These are phyloP conservation scores for Neurospora sp. DNA, from an alignment of 495 filamentous ascomycete species.

Conservation along the genomic window DNA sequence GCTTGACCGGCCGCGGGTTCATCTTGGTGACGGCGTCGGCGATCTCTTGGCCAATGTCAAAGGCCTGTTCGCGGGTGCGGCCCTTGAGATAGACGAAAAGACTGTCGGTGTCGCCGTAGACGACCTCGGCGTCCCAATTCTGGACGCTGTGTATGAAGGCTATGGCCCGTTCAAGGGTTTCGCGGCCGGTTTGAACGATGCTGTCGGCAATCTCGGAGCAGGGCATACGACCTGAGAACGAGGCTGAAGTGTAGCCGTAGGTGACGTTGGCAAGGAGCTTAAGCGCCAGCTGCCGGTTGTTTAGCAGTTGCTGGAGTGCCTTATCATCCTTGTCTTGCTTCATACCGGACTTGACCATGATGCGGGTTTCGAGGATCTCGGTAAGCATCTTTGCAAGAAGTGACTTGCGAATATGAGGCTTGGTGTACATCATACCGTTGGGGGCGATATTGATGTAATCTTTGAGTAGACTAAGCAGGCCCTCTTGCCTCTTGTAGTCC, in stretches of 20 bases:
- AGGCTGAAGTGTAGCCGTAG: conserved; percentile 93
- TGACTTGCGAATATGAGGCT: conserved; percentile 75
- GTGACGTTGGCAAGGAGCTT: conserved; percentile 97
- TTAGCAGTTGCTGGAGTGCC: conserved; percentile 73
- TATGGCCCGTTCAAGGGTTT: conserved; percentile 90
- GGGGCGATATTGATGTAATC: conserved; percentile 88
- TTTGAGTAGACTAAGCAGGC: conserved; percentile 68
- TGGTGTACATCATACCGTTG: conserved; percentile 94
- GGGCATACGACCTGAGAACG: conserved; percentile 93
- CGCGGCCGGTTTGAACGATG: conserved; percentile 90
- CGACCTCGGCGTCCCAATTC: conserved; percentile 87
- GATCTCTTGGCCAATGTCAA: conserved; percentile 87
- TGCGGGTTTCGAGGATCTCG: conserved; percentile 90
- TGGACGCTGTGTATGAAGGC: conserved; percentile 81
- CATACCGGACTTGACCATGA: conserved; percentile 99
- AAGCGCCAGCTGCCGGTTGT: conserved; percentile 90
- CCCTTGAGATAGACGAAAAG: conserved; percentile 90
- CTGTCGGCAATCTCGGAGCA: conserved; percentile 97
- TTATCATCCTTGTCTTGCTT: conserved; percentile 88
- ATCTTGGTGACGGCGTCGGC: conserved; percentile 78
- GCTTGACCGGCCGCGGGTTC: conserved; percentile 87
- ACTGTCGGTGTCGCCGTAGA: conserved; percentile 96
- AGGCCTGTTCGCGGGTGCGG: conserved; percentile 76
- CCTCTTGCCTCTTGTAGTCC: conserved; percentile 65
- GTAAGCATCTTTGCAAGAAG: conserved; percentile 92